Base-by-base conservation (phyloP, 2,329 filamentous ascomycete species). In the Microsporum ferrugineum region DNA sequence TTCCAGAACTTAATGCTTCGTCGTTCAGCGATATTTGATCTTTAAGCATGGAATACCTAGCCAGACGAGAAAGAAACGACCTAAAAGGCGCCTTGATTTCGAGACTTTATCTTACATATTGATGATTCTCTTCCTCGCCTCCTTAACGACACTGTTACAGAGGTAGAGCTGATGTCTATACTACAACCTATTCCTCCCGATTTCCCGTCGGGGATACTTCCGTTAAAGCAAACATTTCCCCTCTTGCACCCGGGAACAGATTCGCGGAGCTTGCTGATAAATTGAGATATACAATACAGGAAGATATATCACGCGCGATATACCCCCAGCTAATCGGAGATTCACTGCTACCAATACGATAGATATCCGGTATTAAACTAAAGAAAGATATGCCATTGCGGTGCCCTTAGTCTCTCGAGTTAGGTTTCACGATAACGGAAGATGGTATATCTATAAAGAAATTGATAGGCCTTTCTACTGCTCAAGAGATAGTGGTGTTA, bases 81-180 rank as follows among this genome's bases (percentile, higher is more conserved):
- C 29, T 49, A 49, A 4, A 60, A 36, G 43, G 38, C 43, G 58
- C n/a, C n/a, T 51, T 31, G 58, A 51, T 7, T 61, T 65, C 34
- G 56, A 56, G 23, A 23, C 5, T 63, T 66, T 23, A 17, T 66
- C 45, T 39, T 61, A 51, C 43, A 55, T 12, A 64, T 66, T 39
- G 62, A 65, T 43, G 29, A 38, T 41, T 57, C 41, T 59, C 43
- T 66, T 34, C 57, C 39, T 38, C 33, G 51, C 31, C 63, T 66
- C 31, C 36, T 65, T 33, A 56, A 66, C 56, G 62, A 66, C 36
- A 66, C 63, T 49, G 56, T 63, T 27, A 60, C 58, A 4, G 58
- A 49, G 45, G 27, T 49, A 5, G 45, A 51, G 41, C 23, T 60
- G 58, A 38, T 29, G n/a, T n/a, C 51, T 17, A 34, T 41, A 45